These are phyloP conservation scores for Colletotrichum navitas DNA, from an alignment of 2,329 filamentous ascomycete species.

Conservation along the genomic window DNA sequence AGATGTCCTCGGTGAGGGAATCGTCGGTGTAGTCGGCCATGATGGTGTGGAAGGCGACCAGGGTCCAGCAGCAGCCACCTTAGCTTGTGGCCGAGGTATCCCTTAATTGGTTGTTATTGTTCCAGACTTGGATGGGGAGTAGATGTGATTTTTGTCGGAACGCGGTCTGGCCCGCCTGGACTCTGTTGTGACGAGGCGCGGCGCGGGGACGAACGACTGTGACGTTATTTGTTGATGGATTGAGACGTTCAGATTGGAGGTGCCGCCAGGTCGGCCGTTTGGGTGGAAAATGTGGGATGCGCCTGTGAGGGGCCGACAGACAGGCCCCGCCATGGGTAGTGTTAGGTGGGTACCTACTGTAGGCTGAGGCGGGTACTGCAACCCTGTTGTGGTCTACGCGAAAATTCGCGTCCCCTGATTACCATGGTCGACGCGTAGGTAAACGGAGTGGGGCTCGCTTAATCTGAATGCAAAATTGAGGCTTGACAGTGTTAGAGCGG, in stretches of 20 bases:
- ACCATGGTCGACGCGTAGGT: slow-evolving; percentile 15
- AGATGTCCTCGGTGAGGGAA: slow-evolving; percentile 63
- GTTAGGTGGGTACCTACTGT: neutral
- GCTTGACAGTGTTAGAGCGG: slow-evolving; percentile 8
- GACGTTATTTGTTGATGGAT: slow-evolving; percentile 42
- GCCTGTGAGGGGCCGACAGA: slow-evolving; percentile 14
- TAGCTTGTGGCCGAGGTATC: neutral
- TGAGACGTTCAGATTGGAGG: slow-evolving; percentile 37
- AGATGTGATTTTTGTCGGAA: neutral
- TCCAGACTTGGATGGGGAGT: neutral
- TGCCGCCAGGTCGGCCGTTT: slow-evolving; percentile 15
- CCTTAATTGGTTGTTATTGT: neutral
- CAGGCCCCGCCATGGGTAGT: neutral
- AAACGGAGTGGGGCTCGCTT: slow-evolving; percentile 34
- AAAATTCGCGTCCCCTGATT: slow-evolving; percentile 39
- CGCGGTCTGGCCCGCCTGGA: slow-evolving; percentile 8
- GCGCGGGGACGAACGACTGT: slow-evolving; percentile 19
- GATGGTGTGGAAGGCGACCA: slow-evolving; percentile 22
- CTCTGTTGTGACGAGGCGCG: slow-evolving; percentile 14
- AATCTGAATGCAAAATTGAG: slow-evolving; percentile 34
- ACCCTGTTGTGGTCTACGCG: slow-evolving; percentile 29
- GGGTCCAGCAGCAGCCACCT: slow-evolving; percentile 18
- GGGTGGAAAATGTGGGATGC: slow-evolving; percentile 35
- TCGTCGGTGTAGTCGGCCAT: slow-evolving; percentile 62
- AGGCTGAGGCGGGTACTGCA: neutral